Percentiles rank a stretch among this genome's conserved stretches.
These are phyloP conservation scores for Phylloboletellus chloephorus DNA, from an alignment of 1,284 basidiomycete genomes.

Conservation along the genomic window DNA sequence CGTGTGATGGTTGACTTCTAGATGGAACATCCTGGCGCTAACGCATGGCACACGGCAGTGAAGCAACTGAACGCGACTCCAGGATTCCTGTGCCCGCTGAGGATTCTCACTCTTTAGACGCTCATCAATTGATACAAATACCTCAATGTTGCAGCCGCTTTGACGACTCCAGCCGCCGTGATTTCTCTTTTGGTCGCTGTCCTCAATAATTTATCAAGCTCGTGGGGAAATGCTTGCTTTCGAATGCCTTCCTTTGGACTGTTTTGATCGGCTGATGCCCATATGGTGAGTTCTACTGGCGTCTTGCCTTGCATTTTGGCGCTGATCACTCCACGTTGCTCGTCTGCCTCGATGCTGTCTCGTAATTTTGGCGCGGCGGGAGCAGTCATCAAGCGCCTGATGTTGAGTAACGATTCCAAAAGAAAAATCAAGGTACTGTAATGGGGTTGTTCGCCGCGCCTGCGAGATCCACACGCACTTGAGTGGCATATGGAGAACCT, in stretches of 20 bases:
- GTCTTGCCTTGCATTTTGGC: not conserved
- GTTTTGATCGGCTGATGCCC: not conserved
- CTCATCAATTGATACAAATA: not conserved
- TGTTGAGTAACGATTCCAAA: not conserved
- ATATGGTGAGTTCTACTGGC: not conserved
- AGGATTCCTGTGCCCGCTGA: not conserved
- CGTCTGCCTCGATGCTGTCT: not conserved
- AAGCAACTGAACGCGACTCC: not conserved
- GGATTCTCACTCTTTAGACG: slow-evolving; percentile 6
- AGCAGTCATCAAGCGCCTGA: not conserved
- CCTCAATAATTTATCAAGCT: not conserved
- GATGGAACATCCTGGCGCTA: slow-evolving; percentile 11
- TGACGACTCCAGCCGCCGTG: slow-evolving; percentile 9
- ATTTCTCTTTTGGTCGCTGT: slow-evolving; percentile 2
- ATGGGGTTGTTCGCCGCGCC: not conserved
- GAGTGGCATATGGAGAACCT: slow-evolving; percentile 2
- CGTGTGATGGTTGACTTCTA: slow-evolving; percentile 4
- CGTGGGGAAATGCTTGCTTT: not conserved
- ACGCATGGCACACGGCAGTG: not conserved
- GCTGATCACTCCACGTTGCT: slow-evolving; percentile 5
- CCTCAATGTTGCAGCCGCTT: not conserved
- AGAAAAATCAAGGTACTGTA: not conserved
- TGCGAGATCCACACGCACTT: slow-evolving; percentile 2
- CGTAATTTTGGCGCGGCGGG: not conserved
- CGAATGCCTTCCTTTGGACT: slow-evolving; percentile 4